Percentiles rank a stretch among this genome's conserved stretches.
These are phyloP conservation scores for Acorus gramineus DNA, from an alignment of 106 monocot genomes.

Conservation along the genomic window DNA sequence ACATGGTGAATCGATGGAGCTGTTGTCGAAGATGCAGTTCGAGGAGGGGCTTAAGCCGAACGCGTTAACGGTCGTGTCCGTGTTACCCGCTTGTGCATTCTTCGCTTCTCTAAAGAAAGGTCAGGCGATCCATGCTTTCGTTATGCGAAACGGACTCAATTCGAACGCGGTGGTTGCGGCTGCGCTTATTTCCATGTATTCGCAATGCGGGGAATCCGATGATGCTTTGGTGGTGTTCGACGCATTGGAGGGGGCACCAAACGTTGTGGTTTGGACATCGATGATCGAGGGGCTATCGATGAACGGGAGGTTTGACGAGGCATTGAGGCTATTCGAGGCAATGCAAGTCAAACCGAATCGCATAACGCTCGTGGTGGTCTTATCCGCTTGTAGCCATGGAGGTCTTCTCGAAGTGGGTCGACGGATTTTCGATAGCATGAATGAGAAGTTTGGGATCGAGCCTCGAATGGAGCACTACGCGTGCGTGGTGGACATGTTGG, in stretches of 20 bases:
- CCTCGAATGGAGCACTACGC: conserved; percentile 31
- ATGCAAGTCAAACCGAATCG: conserved; percentile 33
- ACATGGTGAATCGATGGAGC: conserved; percentile 16
- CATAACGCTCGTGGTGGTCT: conserved; percentile 37
- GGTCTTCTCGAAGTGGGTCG: conserved; percentile 29
- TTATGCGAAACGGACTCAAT: conserved; percentile 22
- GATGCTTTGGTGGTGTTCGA: conserved; percentile 23
- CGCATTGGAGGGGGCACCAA: conserved; percentile 6
- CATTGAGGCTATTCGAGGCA: conserved; percentile 19
- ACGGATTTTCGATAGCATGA: conserved; percentile 26
- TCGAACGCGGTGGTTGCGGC: conserved; percentile 26
- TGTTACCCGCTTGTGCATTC: conserved; percentile 41
- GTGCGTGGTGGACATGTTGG: conserved; percentile 40
- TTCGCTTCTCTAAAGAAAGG: conserved; percentile 38
- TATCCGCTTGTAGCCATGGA: conserved; percentile 43
- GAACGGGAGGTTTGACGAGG: conserved; percentile 19
- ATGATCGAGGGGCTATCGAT: conserved; percentile 43
- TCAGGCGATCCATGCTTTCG: conserved; percentile 39
- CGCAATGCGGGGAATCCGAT: conserved; percentile 29
- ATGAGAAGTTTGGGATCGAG: conserved; percentile 22
- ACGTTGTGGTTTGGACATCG: conserved; percentile 38
- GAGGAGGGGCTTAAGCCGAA: conserved; percentile 25
- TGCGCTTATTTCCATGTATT: conserved; percentile 36
- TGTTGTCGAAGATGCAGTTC: conserved; percentile 39
- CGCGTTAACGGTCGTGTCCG: conserved; percentile 32